Evolutionary conservation across 495 filamentous ascomycete species (phyloP).

Genomic region (Daldinia caldariorum): DNA sequence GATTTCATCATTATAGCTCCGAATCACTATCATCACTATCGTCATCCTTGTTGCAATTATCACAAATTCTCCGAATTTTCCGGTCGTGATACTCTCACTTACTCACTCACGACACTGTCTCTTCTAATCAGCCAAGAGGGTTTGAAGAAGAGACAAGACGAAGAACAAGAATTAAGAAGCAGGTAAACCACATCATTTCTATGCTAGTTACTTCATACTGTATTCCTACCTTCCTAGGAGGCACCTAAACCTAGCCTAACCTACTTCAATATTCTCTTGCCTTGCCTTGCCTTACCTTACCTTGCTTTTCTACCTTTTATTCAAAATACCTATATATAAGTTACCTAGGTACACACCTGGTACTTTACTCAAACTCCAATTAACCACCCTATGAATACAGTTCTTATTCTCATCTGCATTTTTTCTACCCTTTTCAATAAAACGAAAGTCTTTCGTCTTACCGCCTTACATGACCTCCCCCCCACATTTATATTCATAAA

Average conservation of each 20-base stretch:
- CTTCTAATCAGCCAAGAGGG: constrained; percentile 5
- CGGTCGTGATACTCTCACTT: constrained; percentile 3
- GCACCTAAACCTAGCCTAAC: no score
- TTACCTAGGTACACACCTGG: background rate
- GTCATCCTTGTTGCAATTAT: constrained; percentile 21
- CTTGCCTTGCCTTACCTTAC: no score
- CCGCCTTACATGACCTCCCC: constrained; percentile 24
- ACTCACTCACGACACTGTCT: background rate
- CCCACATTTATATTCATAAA: constrained; percentile 42
- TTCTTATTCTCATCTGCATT: background rate
- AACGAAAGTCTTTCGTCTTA: constrained; percentile 1
- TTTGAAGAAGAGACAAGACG: constrained; percentile 4
- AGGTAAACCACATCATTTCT: background rate
- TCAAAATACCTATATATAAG: no score
- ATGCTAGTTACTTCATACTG: background rate
- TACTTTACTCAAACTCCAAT: background rate
- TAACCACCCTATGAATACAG: background rate
- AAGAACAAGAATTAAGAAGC: background rate
- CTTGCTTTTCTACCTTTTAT: no score
- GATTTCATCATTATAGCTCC: constrained; percentile 39
- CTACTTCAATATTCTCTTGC: no score
- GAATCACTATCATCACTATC: constrained; percentile 30
- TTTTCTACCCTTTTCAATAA: background rate
- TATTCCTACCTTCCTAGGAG: background rate
- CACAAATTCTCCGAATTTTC: constrained; percentile 37